A percentile compares a stretch with the other conserved stretches of the same genome.
phyloP scores from a whole-genome alignment of 192 early-diverging fungal species.

The Coemansia sp. region DNA sequence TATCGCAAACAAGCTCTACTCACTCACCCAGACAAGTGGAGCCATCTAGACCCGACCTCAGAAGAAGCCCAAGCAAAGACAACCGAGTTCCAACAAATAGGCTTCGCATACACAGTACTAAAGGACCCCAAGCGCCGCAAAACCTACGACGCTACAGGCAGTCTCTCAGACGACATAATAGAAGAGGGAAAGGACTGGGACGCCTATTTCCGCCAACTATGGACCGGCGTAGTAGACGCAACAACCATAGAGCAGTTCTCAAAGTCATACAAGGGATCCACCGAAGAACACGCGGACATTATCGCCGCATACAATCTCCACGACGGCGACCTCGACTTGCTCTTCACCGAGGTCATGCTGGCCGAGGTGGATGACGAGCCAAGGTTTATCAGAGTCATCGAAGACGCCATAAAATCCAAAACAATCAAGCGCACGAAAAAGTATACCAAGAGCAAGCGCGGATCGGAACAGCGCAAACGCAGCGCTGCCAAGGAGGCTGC shows the following conservation, averaged over 20 bases:
- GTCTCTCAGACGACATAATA: slow-evolving; percentile 54
- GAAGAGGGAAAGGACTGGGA: slow-evolving; percentile 71
- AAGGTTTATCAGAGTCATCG: slow-evolving; percentile 62
- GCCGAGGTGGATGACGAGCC: slow-evolving; percentile 63
- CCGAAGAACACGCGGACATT: slow-evolving; percentile 72
- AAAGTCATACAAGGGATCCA: slow-evolving; percentile 70
- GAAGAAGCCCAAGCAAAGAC: slow-evolving; percentile 48
- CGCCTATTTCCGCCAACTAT: slow-evolving; percentile 78
- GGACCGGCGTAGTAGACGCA: slow-evolving; percentile 67
- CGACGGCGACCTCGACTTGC: slow-evolving; percentile 70
- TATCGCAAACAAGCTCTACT: slow-evolving; percentile 83
- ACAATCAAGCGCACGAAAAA: slow-evolving; percentile 51
- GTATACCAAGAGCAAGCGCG: slow-evolving; percentile 58
- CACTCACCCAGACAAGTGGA: slow-evolving; percentile 92
- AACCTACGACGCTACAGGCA: slow-evolving; percentile 77
- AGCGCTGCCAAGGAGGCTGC: slow-evolving; percentile 61
- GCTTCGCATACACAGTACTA: slow-evolving; percentile 73
- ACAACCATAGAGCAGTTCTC: slow-evolving; percentile 74
- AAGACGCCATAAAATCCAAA: slow-evolving; percentile 62
- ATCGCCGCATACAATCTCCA: slow-evolving; percentile 61
- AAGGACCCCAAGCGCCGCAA: slow-evolving; percentile 62
- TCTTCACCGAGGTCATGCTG: slow-evolving; percentile 63
- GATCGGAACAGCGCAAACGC: slow-evolving; percentile 52
- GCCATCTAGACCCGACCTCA: slow-evolving; percentile 39
- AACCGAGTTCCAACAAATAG: slow-evolving; percentile 69